A percentile compares a stretch with the other conserved stretches of the same genome.
phyloP scores from a whole-genome alignment of 2,329 filamentous ascomycete genomes.

The Fusarium vanettenii region DNA sequence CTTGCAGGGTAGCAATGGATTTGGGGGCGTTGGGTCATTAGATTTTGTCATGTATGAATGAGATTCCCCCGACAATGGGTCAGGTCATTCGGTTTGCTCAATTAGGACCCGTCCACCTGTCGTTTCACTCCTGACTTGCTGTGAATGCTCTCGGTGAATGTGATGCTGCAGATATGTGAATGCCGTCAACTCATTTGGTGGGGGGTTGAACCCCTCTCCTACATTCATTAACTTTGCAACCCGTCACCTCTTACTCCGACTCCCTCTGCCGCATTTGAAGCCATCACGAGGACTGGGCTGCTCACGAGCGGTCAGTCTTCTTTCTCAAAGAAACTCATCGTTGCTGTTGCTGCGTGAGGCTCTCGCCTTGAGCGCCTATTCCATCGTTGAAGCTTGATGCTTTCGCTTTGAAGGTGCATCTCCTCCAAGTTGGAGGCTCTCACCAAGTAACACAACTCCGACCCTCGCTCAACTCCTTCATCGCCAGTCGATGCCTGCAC shows the following conservation, averaged over 20 bases:
- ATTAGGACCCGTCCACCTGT: conserved; percentile 48
- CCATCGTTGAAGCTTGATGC: neutral
- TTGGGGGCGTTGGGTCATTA: conserved; percentile 58
- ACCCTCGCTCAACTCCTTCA: neutral
- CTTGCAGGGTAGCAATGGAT: conserved; percentile 42
- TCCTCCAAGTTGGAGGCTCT: neutral
- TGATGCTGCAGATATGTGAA: neutral
- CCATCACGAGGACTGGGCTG: neutral
- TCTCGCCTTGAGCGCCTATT: neutral
- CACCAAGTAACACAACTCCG: neutral
- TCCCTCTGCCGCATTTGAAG: neutral
- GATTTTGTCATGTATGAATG: conserved; percentile 56
- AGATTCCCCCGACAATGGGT: conserved; percentile 52
- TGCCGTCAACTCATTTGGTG: neutral
- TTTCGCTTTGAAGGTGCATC: neutral
- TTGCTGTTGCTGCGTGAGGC: neutral
- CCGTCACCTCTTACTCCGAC: neutral
- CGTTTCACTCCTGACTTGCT: conserved; percentile 21
- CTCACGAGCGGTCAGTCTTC: neutral
- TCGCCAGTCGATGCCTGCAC: neutral
- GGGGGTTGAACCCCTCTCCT: neutral
- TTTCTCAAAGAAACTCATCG: neutral
- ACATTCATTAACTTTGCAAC: neutral
- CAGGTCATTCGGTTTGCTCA: conserved; percentile 53
- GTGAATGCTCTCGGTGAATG: conserved; percentile 22